These are phyloP conservation scores for Plasmodium sp. DNA, from an alignment of 169 alveolate genomes.

Conservation along the genomic window DNA sequence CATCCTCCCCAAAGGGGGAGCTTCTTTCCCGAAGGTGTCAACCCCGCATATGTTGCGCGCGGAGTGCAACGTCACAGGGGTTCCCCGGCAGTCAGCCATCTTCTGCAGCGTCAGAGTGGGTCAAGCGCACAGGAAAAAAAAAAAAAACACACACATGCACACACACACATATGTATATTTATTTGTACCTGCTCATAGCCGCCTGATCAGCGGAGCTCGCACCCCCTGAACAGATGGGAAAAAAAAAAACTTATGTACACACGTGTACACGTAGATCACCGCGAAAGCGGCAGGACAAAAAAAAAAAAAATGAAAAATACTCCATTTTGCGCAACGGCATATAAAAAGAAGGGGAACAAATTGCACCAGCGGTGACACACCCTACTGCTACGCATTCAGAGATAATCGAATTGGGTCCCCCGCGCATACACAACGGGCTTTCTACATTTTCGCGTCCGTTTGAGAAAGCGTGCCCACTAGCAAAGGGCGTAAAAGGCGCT, in stretches of 20 bases:
- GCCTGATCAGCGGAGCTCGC: background rate
- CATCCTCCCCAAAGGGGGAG: background rate
- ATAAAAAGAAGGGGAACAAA: background rate
- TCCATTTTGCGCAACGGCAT: background rate
- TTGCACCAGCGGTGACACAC: background rate
- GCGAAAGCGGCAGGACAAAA: background rate
- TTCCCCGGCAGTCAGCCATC: background rate
- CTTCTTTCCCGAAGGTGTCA: background rate
- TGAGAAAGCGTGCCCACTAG: background rate
- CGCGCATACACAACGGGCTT: background rate
- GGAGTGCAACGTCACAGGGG: background rate
- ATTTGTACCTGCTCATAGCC: background rate
- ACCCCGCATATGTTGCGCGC: background rate
- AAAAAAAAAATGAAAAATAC: background rate
- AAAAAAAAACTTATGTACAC: background rate
- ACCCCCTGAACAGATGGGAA: background rate
- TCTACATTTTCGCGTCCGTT: background rate
- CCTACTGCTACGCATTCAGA: background rate
- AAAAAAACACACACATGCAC: background rate
- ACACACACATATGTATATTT: background rate
- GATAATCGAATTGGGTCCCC: background rate
- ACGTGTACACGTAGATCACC: background rate
- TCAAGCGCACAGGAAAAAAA: background rate
- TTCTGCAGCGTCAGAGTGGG: background rate
- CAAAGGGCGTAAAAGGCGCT: background rate